These are phyloP conservation scores for Botrytis pseudocinerea DNA, from an alignment of 2,329 filamentous ascomycete species.

Conservation along the genomic window DNA sequence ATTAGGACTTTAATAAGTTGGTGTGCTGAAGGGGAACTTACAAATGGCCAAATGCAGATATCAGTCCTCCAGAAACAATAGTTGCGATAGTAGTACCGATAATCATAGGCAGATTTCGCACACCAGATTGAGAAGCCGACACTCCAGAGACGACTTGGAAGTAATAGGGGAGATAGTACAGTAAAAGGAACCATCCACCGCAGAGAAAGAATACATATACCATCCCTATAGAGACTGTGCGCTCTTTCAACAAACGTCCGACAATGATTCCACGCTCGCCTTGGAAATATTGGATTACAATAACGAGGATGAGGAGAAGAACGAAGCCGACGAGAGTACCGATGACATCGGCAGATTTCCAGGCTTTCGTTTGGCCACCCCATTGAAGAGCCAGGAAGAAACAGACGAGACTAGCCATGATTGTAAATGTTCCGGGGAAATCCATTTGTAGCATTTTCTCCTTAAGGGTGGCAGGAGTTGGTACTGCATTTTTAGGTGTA, in stretches of 20 bases:
- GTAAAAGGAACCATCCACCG: constrained; percentile 47
- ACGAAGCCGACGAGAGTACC: constrained; percentile 47
- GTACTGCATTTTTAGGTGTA: constrained; percentile 45
- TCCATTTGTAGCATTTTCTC: constrained; percentile 54
- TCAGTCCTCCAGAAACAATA: constrained; percentile 41
- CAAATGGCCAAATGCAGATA: constrained; percentile 42
- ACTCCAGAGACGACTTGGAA: constrained; percentile 49
- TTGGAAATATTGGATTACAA: constrained; percentile 44
- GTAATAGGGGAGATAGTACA: constrained; percentile 54
- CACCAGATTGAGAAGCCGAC: constrained; percentile 37
- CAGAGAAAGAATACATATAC: constrained; percentile 48
- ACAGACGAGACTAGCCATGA: constrained; percentile 49
- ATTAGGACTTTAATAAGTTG: background rate
- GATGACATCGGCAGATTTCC: constrained; percentile 46
- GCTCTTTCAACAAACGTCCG: constrained; percentile 46
- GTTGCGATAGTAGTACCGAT: constrained; percentile 40
- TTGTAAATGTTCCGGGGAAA: constrained; percentile 46
- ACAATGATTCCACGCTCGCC: constrained; percentile 54
- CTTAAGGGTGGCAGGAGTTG: constrained; percentile 42
- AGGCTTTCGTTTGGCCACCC: constrained; percentile 48
- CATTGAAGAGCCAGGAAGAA: constrained; percentile 52
- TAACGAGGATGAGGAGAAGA: constrained; percentile 42
- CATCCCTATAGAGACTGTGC: constrained; percentile 47
- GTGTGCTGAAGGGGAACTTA: background rate
- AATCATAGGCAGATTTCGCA: constrained; percentile 46